Base-by-base conservation (phyloP, 305 asterid genomes). In the Euphrasia arctica region DNA sequence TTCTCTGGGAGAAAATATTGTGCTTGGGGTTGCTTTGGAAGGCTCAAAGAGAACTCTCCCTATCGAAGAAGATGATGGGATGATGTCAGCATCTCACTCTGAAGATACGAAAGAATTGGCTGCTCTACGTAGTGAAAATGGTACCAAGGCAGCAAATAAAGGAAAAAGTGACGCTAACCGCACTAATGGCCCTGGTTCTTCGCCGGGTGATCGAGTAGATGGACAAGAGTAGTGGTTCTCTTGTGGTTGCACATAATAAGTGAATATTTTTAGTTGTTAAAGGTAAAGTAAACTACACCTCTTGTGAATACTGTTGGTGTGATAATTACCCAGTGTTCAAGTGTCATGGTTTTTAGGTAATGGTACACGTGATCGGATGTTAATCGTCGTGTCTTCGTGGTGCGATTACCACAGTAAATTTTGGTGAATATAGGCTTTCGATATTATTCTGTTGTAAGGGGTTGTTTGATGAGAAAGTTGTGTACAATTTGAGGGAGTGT, bases 1-100 rank as follows among this genome's bases (percentile, higher is more conserved):
- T 54, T 75, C 82, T 64, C 55, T 89, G 63, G 98, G 89, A 78
- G 98, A 92, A 67, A 92, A 92, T 54, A 81, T 92, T 29, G 91
- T 92, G 51, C 95, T 92, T 45, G 98, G 98, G 6, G 97, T 90
- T 70, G 98, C 96, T 55, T 73, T 92, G 64, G 97, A 90, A 7
- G 98, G 97, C 41, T 87, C 97, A 8, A 92, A 90, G 77, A 87
- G 98, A 75, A 87, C 95, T 47, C 85, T 92, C 39, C 97, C 98
- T 39, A 90, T 92, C 41, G 98, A 87, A 61, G 98, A 90, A 52
- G 90, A 75, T 10, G 45, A 31, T 28, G 34, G 2, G 4, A 64
- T 68, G 32, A 60, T 8, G 10, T 63, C 82, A 7, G 65, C 77
- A 58, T 57, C 73, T 31, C 70, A 73, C 58, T 42, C 74, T 2